Evolutionary conservation across 1,139 yeast species (phyloP), one percentile per base, ranked within the genome.

Genomic region (Chernovozyma aurita): DNA sequence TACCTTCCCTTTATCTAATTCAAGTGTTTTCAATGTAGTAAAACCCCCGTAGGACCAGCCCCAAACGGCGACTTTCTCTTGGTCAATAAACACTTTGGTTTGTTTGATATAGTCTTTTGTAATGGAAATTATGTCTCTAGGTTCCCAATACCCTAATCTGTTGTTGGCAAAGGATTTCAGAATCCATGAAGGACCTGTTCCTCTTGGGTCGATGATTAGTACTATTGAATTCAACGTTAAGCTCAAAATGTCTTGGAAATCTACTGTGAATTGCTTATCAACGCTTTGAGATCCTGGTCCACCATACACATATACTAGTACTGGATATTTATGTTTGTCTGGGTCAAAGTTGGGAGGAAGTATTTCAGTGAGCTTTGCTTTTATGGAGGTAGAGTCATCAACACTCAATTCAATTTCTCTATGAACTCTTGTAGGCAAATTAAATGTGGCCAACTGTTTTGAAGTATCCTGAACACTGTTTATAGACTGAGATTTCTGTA

Each of bases 271-370:
- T 28, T 64, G 52, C 38, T 81, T 73, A 31, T 64, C 71, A 4
- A 83, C 83, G 24, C 76, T 73, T 53, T 84, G 92, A 1, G 95
- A 83, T 0, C 95, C 96, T 0, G 99, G 99, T 0, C 97, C 98
- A 3, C 95, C 97, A 55, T 92, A 92, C 4, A 81, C 86, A 47
- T 79, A 80, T 18, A 90, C 95, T 39, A 92, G 59, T 3, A 92
- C 57, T 0, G 97, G 97, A 52, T 81, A 77, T 39, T 61, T 64
- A 3, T 38, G 35, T 6, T 37, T 26, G 3, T 53, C 47, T 3
- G 78, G 69, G 46, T 82, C 68, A 52, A 88, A 85, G 41, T 72
- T 66, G 1, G 79, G 75, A 1, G 98, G 98, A 27, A 78, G 65
- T 4, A 84, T 80, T 55, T 90, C 97, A 33, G 83, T 61, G 37